phyloP scores from a whole-genome alignment of 2,329 filamentous ascomycete species.

The Pseudogymnoascus sp. region DNA sequence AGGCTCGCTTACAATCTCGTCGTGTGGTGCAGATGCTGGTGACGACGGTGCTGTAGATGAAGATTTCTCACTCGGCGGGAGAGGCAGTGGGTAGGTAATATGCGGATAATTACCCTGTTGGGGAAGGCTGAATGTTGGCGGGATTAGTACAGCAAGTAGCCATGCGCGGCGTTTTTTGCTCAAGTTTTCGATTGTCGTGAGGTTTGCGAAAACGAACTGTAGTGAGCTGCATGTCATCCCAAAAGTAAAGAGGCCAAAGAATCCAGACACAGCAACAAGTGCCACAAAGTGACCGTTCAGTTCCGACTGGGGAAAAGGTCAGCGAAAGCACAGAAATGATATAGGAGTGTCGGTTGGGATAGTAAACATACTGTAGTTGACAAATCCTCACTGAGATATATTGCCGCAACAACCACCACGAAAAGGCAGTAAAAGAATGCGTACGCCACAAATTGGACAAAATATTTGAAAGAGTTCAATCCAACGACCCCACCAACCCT shows the following conservation, averaged over 20 bases:
- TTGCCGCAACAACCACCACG: constrained; percentile 55
- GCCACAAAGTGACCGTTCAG: constrained; percentile 58
- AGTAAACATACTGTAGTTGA: neutral
- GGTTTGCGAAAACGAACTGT: constrained; percentile 63
- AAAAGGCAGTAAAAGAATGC: constrained; percentile 60
- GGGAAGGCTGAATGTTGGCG: constrained; percentile 32
- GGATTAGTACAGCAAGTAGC: constrained; percentile 68
- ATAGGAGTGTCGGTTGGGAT: neutral
- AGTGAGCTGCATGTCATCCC: constrained; percentile 70
- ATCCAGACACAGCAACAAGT: constrained; percentile 54
- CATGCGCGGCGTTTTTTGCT: constrained; percentile 54
- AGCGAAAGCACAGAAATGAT: neutral
- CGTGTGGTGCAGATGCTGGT: neutral
- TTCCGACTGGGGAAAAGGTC: neutral
- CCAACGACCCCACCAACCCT: constrained; percentile 89
- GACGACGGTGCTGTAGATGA: neutral
- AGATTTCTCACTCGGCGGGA: constrained; percentile 9
- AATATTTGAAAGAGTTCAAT: constrained; percentile 86
- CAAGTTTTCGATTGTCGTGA: constrained; percentile 78
- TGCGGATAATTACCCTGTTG: constrained; percentile 10
- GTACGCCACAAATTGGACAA: constrained; percentile 79
- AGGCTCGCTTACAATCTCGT: neutral
- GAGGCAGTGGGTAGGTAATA: constrained; percentile 11
- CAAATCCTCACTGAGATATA: constrained; percentile 49
- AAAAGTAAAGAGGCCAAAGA: constrained; percentile 75